Percentiles rank a stretch among this genome's conserved stretches.
phyloP scores from a whole-genome alignment of 2,329 filamentous ascomycete species.

The Fusarium sp. region DNA sequence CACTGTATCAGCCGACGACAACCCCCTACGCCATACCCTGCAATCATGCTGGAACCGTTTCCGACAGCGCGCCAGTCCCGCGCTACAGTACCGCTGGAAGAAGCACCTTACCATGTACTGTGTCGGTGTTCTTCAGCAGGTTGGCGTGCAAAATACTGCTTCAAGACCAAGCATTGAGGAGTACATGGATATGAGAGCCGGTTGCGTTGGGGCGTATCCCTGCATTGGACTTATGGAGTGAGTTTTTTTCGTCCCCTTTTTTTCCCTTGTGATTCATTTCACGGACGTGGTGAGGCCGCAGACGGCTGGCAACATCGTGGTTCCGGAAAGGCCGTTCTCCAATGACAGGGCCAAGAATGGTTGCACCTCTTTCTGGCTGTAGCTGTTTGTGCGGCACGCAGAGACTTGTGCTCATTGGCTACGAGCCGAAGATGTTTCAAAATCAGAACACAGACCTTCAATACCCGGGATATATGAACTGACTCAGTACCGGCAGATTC shows the following conservation, averaged over 20 bases:
- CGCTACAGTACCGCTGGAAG: slow-evolving; percentile 30
- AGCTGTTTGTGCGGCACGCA: neutral
- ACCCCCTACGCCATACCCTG: slow-evolving; percentile 23
- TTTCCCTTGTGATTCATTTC: neutral
- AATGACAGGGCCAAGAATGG: neutral
- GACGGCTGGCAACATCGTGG: neutral
- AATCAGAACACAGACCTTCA: neutral
- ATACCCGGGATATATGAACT: neutral
- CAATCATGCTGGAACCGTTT: slow-evolving; percentile 33
- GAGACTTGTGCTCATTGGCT: neutral
- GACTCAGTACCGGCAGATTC: slow-evolving; percentile 6
- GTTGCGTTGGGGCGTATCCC: slow-evolving; percentile 27
- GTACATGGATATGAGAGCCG: slow-evolving; percentile 33
- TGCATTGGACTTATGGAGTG: slow-evolving; percentile 34
- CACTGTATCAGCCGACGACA: slow-evolving; percentile 13
- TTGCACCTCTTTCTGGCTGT: neutral
- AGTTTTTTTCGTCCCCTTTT: slow-evolving; percentile 11
- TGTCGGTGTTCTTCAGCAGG: slow-evolving; percentile 25
- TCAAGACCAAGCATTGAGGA: slow-evolving; percentile 12
- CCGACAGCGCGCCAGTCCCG: slow-evolving; percentile 14
- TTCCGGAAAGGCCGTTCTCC: neutral
- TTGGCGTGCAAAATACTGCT: slow-evolving; percentile 16
- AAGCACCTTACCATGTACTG: slow-evolving; percentile 32
- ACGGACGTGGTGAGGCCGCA: neutral
- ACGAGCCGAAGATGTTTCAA: neutral